phyloP scores from a whole-genome alignment of 2,329 filamentous ascomycete species.

The Phaeosphaeriaceae sp. region DNA sequence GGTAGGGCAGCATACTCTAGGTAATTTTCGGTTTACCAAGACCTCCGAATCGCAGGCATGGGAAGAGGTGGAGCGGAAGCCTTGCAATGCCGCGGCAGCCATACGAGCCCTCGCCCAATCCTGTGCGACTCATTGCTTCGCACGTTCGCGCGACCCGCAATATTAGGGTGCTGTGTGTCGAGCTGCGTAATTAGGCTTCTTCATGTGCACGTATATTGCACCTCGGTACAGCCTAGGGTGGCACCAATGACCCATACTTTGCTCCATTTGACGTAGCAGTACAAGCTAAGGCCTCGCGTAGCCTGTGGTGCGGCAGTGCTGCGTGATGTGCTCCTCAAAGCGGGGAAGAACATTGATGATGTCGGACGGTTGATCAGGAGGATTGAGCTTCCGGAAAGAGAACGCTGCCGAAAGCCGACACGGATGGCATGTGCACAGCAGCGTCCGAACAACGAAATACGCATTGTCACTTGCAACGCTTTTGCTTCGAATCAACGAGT shows the following conservation, averaged over 20 bases:
- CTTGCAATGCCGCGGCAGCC: background rate
- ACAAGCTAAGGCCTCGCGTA: slow-evolving; percentile 1
- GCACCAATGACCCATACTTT: slow-evolving; percentile 1
- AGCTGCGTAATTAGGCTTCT: background rate
- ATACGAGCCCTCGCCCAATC: background rate
- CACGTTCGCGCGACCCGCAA: background rate
- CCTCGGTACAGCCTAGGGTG: slow-evolving; percentile 14
- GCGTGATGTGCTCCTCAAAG: slow-evolving; percentile 6
- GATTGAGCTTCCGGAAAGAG: background rate
- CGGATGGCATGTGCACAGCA: background rate
- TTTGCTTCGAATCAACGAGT: background rate
- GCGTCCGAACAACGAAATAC: background rate
- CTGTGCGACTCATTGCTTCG: background rate
- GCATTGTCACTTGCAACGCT: background rate
- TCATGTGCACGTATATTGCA: slow-evolving; percentile 5
- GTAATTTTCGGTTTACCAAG: slow-evolving; percentile 1
- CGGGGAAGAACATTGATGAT: slow-evolving; percentile 19
- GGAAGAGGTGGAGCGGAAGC: background rate
- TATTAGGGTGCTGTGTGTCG: background rate
- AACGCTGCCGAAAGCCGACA: background rate
- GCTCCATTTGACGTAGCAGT: slow-evolving; percentile 7
- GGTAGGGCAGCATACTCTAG: background rate
- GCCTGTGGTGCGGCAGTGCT: background rate
- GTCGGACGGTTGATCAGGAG: background rate
- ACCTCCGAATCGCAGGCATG: background rate